phyloP scores from a whole-genome alignment of 2,329 filamentous ascomycete genomes.

The Trichoderma sp. region DNA sequence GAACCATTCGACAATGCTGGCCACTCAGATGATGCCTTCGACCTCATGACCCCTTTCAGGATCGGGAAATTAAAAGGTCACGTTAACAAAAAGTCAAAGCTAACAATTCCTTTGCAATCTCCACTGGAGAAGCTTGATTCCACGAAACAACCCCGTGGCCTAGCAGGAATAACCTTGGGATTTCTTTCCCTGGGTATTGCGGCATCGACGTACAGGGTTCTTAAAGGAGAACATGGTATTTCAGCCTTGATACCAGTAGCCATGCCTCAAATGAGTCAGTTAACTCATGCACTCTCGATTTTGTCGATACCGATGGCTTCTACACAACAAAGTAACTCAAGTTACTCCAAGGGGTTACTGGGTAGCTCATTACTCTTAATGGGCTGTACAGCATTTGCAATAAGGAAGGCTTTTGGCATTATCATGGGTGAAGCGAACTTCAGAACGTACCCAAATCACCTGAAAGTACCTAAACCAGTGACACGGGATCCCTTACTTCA shows the following conservation, averaged over 20 bases:
- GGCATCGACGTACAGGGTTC: background rate
- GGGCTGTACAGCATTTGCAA: background rate
- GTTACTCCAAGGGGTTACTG: background rate
- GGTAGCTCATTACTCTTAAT: background rate
- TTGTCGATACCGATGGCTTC: background rate
- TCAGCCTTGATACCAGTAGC: background rate
- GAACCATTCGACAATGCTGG: slow-evolving; percentile 65
- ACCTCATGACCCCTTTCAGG: background rate
- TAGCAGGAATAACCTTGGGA: background rate
- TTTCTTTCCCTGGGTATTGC: background rate
- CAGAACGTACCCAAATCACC: background rate
- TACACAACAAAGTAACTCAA: background rate
- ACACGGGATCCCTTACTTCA: background rate
- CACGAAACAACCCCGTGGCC: background rate
- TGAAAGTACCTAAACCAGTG: background rate
- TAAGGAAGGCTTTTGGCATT: background rate
- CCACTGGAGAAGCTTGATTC: background rate
- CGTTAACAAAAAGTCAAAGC: background rate
- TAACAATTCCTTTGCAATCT: background rate
- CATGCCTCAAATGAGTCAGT: background rate
- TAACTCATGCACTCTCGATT: background rate
- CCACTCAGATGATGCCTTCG: background rate
- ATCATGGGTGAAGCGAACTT: background rate
- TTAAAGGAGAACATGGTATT: background rate
- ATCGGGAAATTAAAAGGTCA: background rate